A percentile compares a stretch with the other conserved stretches of the same genome.
Conservation (phyloP, 441 rosid genomes). For the Populus hybrid region DNA sequence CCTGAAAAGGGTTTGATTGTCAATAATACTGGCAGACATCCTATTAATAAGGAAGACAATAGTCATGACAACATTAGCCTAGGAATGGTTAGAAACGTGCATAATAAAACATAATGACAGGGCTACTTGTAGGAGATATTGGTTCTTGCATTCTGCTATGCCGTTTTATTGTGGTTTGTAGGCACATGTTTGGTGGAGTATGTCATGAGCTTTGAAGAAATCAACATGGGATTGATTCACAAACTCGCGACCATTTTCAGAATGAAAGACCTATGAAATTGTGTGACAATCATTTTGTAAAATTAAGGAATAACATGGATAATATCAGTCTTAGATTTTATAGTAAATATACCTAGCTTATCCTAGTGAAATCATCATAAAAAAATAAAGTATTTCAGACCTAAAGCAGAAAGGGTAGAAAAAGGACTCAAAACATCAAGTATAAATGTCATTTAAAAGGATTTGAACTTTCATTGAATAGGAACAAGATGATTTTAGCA, state of each 20-base stretch:
- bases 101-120: not conserved
- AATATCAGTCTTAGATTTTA: constrained; percentile 5
- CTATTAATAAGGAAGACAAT: not conserved
- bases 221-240: not conserved
- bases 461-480: too few species aligned
- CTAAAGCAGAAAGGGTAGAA: not conserved
- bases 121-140: not conserved
- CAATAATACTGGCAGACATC: not conserved
- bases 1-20: not conserved
- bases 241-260: not conserved
- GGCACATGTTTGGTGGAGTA: not conserved
- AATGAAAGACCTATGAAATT: constrained; percentile 1
- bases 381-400: constrained; percentile 1
- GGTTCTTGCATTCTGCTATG: not conserved
- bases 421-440: not conserved
- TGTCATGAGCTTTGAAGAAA: not conserved
- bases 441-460: too few species aligned
- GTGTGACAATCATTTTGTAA: not conserved
- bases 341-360: not conserved
- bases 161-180: not conserved
- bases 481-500: not conserved
- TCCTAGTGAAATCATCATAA: not conserved
- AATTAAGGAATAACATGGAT: not conserved
- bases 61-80: not conserved
- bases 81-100: constrained; percentile 7